Conservation (phyloP, 2,329 filamentous ascomycete genomes). For the Microdochium paspali region DNA sequence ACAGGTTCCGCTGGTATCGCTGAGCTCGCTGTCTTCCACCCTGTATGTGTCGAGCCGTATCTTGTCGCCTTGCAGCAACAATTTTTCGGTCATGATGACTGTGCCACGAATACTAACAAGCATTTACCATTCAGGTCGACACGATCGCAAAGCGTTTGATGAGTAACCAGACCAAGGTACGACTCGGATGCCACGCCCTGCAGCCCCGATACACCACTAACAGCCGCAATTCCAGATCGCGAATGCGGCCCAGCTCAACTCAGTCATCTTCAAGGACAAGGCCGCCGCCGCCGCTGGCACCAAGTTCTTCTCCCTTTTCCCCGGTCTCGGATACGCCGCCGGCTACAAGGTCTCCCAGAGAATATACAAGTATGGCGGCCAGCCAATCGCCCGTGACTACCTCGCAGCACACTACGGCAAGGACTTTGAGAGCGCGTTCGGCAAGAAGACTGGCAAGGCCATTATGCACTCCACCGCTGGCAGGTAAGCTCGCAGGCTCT, state of each 20-base stretch:
- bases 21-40: conserved; percentile 88
- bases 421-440: conserved; percentile 81
- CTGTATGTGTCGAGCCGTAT: conserved; percentile 55
- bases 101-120: neutral
- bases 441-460: conserved; percentile 94
- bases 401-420: conserved; percentile 69
- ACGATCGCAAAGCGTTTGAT: conserved; percentile 98
- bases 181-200: conserved; percentile 5
- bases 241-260: conserved; percentile 56
- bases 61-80: conserved; percentile 1
- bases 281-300: conserved; percentile 57
- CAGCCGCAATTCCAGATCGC: conserved; percentile 9
- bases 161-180: conserved; percentile 83
- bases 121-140: conserved; percentile 57
- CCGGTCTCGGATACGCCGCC: conserved; percentile 91
- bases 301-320: conserved; percentile 95
- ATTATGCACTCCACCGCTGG: conserved; percentile 96
- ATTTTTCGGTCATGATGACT: conserved; percentile 12
- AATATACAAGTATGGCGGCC: conserved; percentile 97
- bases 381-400: conserved; percentile 90
- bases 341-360: conserved; percentile 97
- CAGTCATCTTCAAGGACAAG: conserved; percentile 89
- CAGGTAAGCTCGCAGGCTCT: conserved; percentile 41
- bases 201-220: neutral
- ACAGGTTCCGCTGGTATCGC: conserved; percentile 85